Evolutionary conservation across 176 grass and related monocot genomes (phyloP).

Genomic region (Triticum turgidum): DNA sequence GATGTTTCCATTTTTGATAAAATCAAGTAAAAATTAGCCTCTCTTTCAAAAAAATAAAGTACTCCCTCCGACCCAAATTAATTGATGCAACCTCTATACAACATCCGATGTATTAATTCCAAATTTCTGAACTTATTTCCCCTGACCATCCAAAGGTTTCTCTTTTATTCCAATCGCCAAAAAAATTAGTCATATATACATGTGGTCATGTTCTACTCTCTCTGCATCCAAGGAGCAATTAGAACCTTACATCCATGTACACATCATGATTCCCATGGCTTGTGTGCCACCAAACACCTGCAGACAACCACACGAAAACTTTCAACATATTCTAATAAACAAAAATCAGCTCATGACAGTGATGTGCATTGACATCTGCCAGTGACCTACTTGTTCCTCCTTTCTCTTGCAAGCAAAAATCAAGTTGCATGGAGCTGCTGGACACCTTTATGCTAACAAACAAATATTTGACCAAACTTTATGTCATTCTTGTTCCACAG

Average conservation of each 20-base stretch:
- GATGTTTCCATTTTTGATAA: neutral
- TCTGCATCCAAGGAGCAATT: neutral
- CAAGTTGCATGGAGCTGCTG: neutral
- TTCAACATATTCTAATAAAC: neutral
- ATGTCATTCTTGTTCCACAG: neutral
- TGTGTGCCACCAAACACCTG: neutral
- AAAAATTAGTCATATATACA: neutral
- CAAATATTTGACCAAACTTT: neutral
- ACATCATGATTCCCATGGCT: neutral
- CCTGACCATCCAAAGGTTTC: neutral
- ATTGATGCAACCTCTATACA: too few species aligned
- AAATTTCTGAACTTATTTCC: neutral
- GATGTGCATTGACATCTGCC: neutral
- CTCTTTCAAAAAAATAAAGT: neutral
- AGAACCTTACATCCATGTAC: neutral
- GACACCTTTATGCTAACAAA: neutral
- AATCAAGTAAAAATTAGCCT: neutral
- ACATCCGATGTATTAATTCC: neutral
- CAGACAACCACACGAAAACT: neutral
- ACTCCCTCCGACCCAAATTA: too few species aligned
- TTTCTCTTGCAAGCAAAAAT: neutral
- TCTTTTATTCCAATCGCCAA: neutral
- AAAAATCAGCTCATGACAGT: neutral
- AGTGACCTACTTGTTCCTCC: neutral
- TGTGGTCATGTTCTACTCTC: neutral